phyloP scores from a whole-genome alignment of 23 red algal species.

The Gracilaria domingensis region DNA sequence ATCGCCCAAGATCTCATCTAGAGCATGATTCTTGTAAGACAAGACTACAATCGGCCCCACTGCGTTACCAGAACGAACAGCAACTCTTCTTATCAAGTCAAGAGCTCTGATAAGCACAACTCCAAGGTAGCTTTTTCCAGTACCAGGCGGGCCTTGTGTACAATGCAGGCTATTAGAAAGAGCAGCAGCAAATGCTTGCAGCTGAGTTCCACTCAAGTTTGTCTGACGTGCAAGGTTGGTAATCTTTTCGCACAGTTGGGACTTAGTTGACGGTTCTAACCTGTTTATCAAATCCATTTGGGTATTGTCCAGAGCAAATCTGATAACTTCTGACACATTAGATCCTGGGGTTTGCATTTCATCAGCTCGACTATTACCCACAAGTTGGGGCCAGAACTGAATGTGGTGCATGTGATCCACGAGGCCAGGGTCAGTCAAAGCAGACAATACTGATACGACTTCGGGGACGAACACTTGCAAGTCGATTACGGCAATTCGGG shows the following conservation, averaged over 20 bases:
- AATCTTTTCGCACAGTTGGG: background rate
- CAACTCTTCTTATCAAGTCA: slow-evolving; percentile 28
- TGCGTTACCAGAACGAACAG: slow-evolving; percentile 9
- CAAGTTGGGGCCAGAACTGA: slow-evolving; percentile 33
- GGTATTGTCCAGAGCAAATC: background rate
- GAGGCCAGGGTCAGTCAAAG: slow-evolving; percentile 32
- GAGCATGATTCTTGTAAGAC: slow-evolving; percentile 63
- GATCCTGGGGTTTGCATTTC: background rate
- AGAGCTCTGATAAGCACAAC: slow-evolving; percentile 56
- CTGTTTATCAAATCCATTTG: slow-evolving; percentile 32
- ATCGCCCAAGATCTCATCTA: slow-evolving; percentile 59
- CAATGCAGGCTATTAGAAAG: slow-evolving; percentile 49
- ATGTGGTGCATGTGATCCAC: slow-evolving; percentile 48
- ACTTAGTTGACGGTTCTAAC: background rate
- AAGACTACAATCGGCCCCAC: slow-evolving; percentile 51
- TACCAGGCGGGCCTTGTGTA: slow-evolving; percentile 61
- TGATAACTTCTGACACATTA: background rate
- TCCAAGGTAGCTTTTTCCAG: slow-evolving; percentile 67
- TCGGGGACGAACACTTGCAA: slow-evolving; percentile 65
- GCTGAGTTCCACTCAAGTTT: slow-evolving; percentile 38
- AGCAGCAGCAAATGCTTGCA: slow-evolving; percentile 10
- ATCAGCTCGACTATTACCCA: background rate
- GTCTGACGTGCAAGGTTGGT: background rate
- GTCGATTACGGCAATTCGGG: slow-evolving; percentile 54
- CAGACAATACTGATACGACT: slow-evolving; percentile 53